A percentile compares a stretch with the other conserved stretches of the same genome.
Evolutionary conservation across 768 basidiomycete genomes (phyloP).

Genomic region (Cantharellus cinnabarinus): DNA sequence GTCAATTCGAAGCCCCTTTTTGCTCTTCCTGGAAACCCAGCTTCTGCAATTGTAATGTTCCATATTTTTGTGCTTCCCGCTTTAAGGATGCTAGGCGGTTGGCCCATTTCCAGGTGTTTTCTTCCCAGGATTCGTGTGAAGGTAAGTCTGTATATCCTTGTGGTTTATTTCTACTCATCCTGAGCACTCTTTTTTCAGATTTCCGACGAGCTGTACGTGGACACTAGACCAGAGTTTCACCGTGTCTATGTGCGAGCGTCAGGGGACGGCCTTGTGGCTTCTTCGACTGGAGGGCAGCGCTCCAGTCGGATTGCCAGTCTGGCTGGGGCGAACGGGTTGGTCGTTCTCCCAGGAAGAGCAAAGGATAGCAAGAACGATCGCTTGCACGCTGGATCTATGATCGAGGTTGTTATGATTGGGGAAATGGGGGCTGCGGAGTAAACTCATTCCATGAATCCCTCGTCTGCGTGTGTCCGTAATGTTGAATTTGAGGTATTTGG

Average conservation of each 20-base stretch:
- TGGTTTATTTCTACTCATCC: conserved; percentile 9
- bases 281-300: conserved; percentile 71
- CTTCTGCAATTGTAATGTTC: conserved; percentile 71
- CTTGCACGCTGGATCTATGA: conserved; percentile 34
- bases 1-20: conserved; percentile 38
- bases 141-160: conserved; percentile 19
- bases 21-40: conserved; percentile 78
- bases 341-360: conserved; percentile 31
- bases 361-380: conserved; percentile 15
- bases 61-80: conserved; percentile 71
- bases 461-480: background rate
- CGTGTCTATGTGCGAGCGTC: conserved; percentile 39
- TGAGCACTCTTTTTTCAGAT: conserved; percentile 2
- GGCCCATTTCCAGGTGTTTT: conserved; percentile 29
- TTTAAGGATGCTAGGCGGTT: conserved; percentile 50
- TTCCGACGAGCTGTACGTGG: conserved; percentile 35
- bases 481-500: background rate
- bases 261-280: conserved; percentile 33
- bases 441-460: background rate
- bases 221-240: conserved; percentile 66
- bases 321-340: conserved; percentile 60
- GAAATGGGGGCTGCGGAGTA: conserved; percentile 19
- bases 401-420: conserved; percentile 45
- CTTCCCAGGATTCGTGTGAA: conserved; percentile 42
- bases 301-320: conserved; percentile 68